These are phyloP conservation scores for Schwanniomyces pseudopolymorphus DNA, from an alignment of 805 yeast species.

Conservation along the genomic window DNA sequence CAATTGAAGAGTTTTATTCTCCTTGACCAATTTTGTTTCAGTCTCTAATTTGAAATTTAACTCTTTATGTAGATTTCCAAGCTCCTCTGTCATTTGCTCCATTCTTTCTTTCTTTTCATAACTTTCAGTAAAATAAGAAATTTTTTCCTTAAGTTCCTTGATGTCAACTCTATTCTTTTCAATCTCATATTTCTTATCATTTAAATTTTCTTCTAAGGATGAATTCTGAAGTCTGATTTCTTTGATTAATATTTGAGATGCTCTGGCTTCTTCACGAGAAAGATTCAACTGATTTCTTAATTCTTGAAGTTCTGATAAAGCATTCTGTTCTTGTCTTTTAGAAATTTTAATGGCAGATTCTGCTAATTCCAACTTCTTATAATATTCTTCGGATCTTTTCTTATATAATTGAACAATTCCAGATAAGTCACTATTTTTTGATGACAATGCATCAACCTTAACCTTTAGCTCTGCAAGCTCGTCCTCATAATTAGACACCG, in stretches of 20 bases:
- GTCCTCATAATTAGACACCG: conserved; percentile 35
- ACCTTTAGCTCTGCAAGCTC: conserved; percentile 51
- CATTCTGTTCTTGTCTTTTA: conserved; percentile 56
- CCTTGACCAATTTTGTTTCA: conserved; percentile 67
- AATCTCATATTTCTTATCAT: conserved; percentile 57
- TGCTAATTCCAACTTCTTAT: conserved; percentile 70
- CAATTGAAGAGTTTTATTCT: conserved; percentile 57
- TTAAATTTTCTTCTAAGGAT: conserved; percentile 53
- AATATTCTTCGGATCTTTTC: conserved; percentile 71
- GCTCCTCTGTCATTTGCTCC: conserved; percentile 50
- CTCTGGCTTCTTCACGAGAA: conserved; percentile 51
- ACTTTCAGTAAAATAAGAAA: conserved; percentile 50
- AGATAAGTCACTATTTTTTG: conserved; percentile 56
- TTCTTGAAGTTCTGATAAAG: conserved; percentile 51
- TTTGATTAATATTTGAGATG: conserved; percentile 52
- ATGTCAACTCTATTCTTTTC: conserved; percentile 49
- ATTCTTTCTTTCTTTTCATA: conserved; percentile 40
- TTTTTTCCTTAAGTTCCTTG: conserved; percentile 54
- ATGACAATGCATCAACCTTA: conserved; percentile 54
- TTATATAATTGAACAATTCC: conserved; percentile 62
- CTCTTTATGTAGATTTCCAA: conserved; percentile 53
- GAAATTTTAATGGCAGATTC: conserved; percentile 70
- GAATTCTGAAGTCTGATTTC: conserved; percentile 51
- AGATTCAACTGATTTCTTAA: conserved; percentile 41
- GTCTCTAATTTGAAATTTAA: conserved; percentile 54